Base-by-base conservation (phyloP, 2,329 filamentous ascomycete genomes). In the Diaporthe citri region DNA sequence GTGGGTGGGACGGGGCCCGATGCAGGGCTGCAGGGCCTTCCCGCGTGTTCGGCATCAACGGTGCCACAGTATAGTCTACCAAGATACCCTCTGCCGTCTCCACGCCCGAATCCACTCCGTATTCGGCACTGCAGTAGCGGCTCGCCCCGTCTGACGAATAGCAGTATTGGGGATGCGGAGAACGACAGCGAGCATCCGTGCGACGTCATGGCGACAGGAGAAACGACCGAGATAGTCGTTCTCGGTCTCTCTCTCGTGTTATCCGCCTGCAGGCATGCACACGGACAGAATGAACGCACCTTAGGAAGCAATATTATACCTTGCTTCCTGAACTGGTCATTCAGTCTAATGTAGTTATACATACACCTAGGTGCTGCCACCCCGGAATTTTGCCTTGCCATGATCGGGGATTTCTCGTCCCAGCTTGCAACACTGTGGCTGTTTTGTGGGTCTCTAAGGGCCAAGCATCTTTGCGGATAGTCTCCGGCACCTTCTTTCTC, bases 161-260 rank as follows among this genome's bases (percentile, higher is more conserved):
- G 43, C 10, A 34, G 10, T 6, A 4, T 34, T 39, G 62, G 46
- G 7, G 25, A 67, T 67, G 52, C 62, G 62, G 43, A 5, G 13
- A 52, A n/a, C 43, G 20, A 31, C 43, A 34, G 28, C 28, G 43
- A 48, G 31, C 43, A 25, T 66, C 43, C 43, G 43, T 48, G 28
- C 60, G 60, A 51, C 17, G 39, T 10, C 39, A 46, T 31, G 10
- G 43, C 12, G 15, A 31, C 39, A 34, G 25, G 59, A 17, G 25
- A 46, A 46, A 46, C 8, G 13, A 51, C 62, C 12, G 6, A 43
- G 62, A 67, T 67, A 8, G 43, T 67, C 62, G 62, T 51, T 67
- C 62, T 67, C 62, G 46, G 28, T 51, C 62, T 67, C 62, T 51
- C 62, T 67, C 43, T 67, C 62, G 62, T 67, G 52, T 67, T 51